Percentiles rank a stretch among this genome's conserved stretches.
Evolutionary conservation across 345 rosid genomes (phyloP).

Genomic region (Melaleuca alternifolia): DNA sequence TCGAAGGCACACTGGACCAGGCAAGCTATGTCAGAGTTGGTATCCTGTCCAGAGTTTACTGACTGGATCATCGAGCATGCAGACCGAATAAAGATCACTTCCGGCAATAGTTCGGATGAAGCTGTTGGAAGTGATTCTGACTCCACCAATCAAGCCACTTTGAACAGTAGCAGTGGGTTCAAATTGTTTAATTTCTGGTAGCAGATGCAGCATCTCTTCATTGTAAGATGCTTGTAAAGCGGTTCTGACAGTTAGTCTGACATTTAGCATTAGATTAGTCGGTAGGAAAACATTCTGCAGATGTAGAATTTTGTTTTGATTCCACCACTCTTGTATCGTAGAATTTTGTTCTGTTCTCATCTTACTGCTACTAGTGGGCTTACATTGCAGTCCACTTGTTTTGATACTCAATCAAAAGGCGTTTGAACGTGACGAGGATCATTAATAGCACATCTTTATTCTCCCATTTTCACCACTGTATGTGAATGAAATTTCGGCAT

Average conservation of each 20-base stretch:
- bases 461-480: neutral
- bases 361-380: neutral
- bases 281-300: neutral
- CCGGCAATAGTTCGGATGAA: conserved; percentile 45
- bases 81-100: conserved; percentile 51
- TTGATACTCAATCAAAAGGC: neutral
- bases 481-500: neutral
- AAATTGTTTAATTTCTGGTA: conserved; percentile 25
- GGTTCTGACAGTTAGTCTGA: neutral
- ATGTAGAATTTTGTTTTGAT: neutral
- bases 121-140: conserved; percentile 46
- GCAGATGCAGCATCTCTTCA: neutral
- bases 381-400: neutral
- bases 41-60: conserved; percentile 64
- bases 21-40: conserved; percentile 49
- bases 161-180: conserved; percentile 14
- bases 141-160: conserved; percentile 36
- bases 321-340: neutral
- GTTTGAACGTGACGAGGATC: neutral
- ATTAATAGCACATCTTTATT: neutral
- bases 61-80: conserved; percentile 71
- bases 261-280: neutral
- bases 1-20: conserved; percentile 60
- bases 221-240: neutral
- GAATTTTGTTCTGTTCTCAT: neutral